Base-by-base conservation (phyloP, 2,329 filamentous ascomycete species). In the Pseudovirgaria hyperparasitica region DNA sequence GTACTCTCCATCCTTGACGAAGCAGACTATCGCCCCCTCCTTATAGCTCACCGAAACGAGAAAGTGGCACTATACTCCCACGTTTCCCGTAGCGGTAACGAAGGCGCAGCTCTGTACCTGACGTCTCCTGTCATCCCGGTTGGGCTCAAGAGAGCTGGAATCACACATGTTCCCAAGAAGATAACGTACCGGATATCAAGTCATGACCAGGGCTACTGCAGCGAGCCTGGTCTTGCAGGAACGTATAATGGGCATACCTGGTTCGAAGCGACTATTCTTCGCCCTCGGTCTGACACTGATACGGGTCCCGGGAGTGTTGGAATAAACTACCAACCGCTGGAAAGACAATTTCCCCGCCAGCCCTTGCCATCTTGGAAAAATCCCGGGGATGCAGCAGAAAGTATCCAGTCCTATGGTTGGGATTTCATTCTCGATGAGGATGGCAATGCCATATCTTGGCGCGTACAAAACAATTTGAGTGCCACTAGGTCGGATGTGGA, bases 201-300 rank as follows among this genome's bases (percentile, higher is more conserved):
- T 13, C 26, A 22, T 15, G 26, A 27, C 15, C 26, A 27, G 19
- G 26, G 26, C 8, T 27, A 14, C 22, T 14, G 12, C 5, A 24
- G 12, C 22, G 13, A 7, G 22, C 17, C 18, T 15, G n/a, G n/a
- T n/a, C n/a, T n/a, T n/a, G n/a, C 17, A 27, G 26, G 26, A 18
- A 27, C 26, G 10, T 27, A 27, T 13, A 21, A 13, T 14, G 19
- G 26, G 19, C 22, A 22, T 13, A 27, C 26, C 19, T 27, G 26
- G 26, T 27, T 27, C 26, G 26, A 27, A 27, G 26, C 26, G 9
- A 19, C 19, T 14, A 27, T 27, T 10, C 26, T 27, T 9, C 26
- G 26, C 8, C 26, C 26, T 11, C 9, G 12, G 11, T 11, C 14
- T 17, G 13, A n/a, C 13, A 9, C 22, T 15, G 5, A 15, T 9